Base-by-base conservation (phyloP, 352 stramenopile species). In the Pythium apleroticum region DNA sequence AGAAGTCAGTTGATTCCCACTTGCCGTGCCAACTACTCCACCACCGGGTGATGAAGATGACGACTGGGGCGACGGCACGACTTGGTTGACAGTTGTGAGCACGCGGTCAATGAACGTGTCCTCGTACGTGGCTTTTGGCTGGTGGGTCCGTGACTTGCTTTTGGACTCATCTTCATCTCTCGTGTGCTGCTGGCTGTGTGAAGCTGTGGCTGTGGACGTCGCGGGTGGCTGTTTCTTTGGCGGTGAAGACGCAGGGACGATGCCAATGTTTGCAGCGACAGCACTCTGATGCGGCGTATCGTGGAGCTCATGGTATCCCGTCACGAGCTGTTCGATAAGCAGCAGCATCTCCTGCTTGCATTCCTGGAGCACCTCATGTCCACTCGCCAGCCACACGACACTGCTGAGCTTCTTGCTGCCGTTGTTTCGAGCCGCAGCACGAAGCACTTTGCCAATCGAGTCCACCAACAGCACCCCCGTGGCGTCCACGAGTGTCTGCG, bases 291-390 rank as follows among this genome's bases (percentile, higher is more conserved):
- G 66, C 0, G 70, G 66, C 0, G 88, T 68, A 48, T 98, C 89
- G 55, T 97, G 74, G 2, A 85, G 53, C 63, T 98, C 95, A 74
- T 98, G 93, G 69, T 97, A 98, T 0, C 95, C 95, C 10, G 91
- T 97, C 53, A 97, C 74, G 24, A 98, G 81, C 57, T 98, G 94
- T 69, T 99, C 96, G 7, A 99, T 65, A 12, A 98, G 71, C 54
- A 85, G 33, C 4, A 95, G 75, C 55, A 92, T 80, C 37, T 93
- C 73, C 20, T 91, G 75, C 33, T 96, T 97, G 65, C 89, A 89
- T 62, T 99, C 95, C 69, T 98, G 95, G 57, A 98, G 88, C 28
- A 98, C 70, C 56, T 98, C 95, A 62, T 98, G 96, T 9, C 96
- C 96, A 12, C 89, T 83, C 48, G 94, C 79, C 12, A 98, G 70